These are phyloP conservation scores for Hanseniaspora hatyaiensis DNA, from an alignment of 805 yeast species.

Conservation along the genomic window DNA sequence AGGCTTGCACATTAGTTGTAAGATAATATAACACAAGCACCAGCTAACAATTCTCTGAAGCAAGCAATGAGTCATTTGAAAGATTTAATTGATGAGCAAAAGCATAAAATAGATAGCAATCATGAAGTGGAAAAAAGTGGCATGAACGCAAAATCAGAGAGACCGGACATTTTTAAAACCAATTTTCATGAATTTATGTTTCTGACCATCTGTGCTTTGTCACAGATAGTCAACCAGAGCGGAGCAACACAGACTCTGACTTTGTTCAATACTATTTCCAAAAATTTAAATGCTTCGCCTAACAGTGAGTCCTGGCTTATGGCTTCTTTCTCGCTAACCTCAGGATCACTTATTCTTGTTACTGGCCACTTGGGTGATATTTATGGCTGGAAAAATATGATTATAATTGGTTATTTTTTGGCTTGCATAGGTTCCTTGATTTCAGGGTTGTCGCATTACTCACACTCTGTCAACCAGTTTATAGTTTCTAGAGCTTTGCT, in stretches of 20 bases:
- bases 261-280: constrained; percentile 29
- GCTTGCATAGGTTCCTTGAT: constrained; percentile 46
- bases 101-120: no score
- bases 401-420: constrained; percentile 47
- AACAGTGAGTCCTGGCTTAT: constrained; percentile 41
- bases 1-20: background rate
- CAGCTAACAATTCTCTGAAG: no score
- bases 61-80: no score
- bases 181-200: constrained; percentile 23
- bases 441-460: constrained; percentile 45
- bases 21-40: no score
- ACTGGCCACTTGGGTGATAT: constrained; percentile 66
- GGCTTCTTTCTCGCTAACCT: constrained; percentile 59
- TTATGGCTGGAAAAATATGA: constrained; percentile 48
- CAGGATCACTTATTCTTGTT: constrained; percentile 59
- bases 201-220: constrained; percentile 26
- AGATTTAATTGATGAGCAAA: no score
- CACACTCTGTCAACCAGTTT: constrained; percentile 40
- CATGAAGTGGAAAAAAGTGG: no score
- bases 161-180: background rate
- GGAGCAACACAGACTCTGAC: constrained; percentile 33
- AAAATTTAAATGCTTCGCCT: constrained; percentile 26
- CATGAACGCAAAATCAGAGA: background rate
- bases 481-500: constrained; percentile 40
- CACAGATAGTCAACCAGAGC: constrained; percentile 35